These are phyloP conservation scores for Leucosporidium scottii DNA, from an alignment of 768 basidiomycete species.

Conservation along the genomic window DNA sequence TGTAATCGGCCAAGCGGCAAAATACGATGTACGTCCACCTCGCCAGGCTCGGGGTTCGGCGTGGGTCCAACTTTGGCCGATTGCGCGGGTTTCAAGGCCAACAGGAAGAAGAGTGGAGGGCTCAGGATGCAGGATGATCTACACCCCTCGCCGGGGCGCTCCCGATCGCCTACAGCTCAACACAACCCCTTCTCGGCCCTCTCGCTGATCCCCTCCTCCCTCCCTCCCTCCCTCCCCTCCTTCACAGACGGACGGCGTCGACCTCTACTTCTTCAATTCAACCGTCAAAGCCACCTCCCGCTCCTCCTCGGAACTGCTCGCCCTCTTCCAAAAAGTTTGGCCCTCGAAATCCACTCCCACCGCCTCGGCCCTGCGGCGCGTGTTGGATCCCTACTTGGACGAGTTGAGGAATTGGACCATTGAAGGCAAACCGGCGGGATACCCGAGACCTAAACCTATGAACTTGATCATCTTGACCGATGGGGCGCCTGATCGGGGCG, in stretches of 20 bases:
- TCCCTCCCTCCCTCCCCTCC: too few species aligned
- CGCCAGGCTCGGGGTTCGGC: not conserved
- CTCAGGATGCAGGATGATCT: too few species aligned
- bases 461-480: slow-evolving; percentile 32
- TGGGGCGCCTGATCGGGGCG: slow-evolving; percentile 27
- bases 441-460: slow-evolving; percentile 25
- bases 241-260: slow-evolving; percentile 15
- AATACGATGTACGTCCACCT: too few species aligned
- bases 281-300: not conserved
- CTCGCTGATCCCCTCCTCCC: not conserved
- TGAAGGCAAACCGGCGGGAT: slow-evolving; percentile 6
- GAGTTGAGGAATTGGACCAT: slow-evolving; percentile 3
- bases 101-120: too few species aligned
- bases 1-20: not conserved
- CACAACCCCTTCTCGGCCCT: too few species aligned
- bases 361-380: slow-evolving; percentile 19
- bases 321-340: slow-evolving; percentile 29
- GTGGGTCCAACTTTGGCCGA: too few species aligned
- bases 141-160: too few species aligned
- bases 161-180: not conserved
- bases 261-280: slow-evolving; percentile 32
- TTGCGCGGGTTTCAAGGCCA: too few species aligned
- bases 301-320: slow-evolving; percentile 15
- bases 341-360: slow-evolving; percentile 30
- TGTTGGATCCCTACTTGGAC: slow-evolving; percentile 31